Evolutionary conservation across 2,329 filamentous ascomycete genomes (phyloP).

Genomic region (Fusarium goolgardi): DNA sequence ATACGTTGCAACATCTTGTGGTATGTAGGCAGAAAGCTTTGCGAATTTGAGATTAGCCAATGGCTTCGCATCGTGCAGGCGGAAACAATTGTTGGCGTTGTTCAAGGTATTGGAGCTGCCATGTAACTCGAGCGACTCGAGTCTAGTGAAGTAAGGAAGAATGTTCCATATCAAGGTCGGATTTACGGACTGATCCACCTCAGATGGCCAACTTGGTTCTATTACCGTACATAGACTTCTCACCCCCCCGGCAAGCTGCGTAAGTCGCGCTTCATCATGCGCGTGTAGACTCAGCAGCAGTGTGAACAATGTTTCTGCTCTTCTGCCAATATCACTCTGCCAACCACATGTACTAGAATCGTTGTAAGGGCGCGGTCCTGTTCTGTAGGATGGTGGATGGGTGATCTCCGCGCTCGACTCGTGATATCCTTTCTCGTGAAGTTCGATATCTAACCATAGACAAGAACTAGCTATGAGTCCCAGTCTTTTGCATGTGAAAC

Average conservation of each 20-base stretch:
- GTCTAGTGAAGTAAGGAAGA: conserved; percentile 24
- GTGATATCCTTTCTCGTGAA: conserved; percentile 30
- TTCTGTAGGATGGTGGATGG: conserved; percentile 5
- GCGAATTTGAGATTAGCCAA: conserved; percentile 12
- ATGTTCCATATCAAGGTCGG: conserved; percentile 10
- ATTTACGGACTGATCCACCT: fast-evolving
- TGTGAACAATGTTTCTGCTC: neutral
- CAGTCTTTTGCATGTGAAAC: conserved; percentile 8
- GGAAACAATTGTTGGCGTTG: neutral
- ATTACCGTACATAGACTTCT: conserved; percentile 26
- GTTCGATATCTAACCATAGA: conserved; percentile 30
- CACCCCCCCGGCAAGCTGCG: conserved; percentile 3
- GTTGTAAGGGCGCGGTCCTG: neutral
- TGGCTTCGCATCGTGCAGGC: neutral
- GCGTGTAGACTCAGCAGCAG: neutral
- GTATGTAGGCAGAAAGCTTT: conserved; percentile 32
- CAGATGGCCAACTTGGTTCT: neutral
- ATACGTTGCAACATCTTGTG: conserved; percentile 2
- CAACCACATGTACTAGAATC: neutral
- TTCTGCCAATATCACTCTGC: neutral
- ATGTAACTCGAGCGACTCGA: conserved; percentile 31
- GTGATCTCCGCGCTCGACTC: conserved; percentile 22
- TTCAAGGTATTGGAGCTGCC: fast-evolving
- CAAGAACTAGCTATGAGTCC: neutral
- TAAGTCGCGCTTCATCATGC: neutral